Evolutionary conservation across 345 rosid species (phyloP).

Genomic region (Rhizophora mangle): DNA sequence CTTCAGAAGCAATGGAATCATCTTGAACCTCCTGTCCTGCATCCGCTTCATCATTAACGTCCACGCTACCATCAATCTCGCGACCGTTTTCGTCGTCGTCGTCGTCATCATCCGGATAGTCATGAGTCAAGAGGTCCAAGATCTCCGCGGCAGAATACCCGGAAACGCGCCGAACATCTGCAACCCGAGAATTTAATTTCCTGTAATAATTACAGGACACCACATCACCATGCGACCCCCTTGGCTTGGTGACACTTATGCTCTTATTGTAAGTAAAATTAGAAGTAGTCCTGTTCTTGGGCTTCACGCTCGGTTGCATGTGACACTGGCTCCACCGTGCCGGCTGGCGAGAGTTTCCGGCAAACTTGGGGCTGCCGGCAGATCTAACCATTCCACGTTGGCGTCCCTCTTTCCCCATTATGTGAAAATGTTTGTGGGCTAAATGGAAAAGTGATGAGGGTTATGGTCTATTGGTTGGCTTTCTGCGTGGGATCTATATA

Average conservation of each 20-base stretch:
- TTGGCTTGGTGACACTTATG: slow-evolving; percentile 50
- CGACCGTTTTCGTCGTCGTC: too few species aligned
- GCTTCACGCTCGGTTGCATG: slow-evolving; percentile 41
- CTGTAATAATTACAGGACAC: slow-evolving; percentile 21
- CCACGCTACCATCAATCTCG: slow-evolving; percentile 9
- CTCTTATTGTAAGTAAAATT: too few species aligned
- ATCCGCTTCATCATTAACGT: not conserved
- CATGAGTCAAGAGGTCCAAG: slow-evolving; percentile 36
- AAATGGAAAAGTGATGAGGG: too few species aligned
- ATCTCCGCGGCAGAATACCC: slow-evolving; percentile 52
- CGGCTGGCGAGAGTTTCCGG: slow-evolving; percentile 44
- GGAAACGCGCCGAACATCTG: slow-evolving; percentile 24
- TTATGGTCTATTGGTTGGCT: too few species aligned
- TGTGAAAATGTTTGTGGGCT: not conserved
- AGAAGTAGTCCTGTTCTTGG: slow-evolving; percentile 41
- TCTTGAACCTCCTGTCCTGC: not conserved
- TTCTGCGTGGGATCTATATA: too few species aligned
- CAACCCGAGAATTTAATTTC: slow-evolving; percentile 35
- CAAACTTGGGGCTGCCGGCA: slow-evolving; percentile 56
- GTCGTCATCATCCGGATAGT: slow-evolving; percentile 16
- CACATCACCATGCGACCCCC: slow-evolving; percentile 31
- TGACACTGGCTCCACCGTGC: slow-evolving; percentile 44
- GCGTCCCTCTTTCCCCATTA: slow-evolving; percentile 68
- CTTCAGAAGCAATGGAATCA: not conserved
- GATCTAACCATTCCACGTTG: slow-evolving; percentile 66